Conservation (phyloP, 441 rosid species). For the Adansonia grandidieri region DNA sequence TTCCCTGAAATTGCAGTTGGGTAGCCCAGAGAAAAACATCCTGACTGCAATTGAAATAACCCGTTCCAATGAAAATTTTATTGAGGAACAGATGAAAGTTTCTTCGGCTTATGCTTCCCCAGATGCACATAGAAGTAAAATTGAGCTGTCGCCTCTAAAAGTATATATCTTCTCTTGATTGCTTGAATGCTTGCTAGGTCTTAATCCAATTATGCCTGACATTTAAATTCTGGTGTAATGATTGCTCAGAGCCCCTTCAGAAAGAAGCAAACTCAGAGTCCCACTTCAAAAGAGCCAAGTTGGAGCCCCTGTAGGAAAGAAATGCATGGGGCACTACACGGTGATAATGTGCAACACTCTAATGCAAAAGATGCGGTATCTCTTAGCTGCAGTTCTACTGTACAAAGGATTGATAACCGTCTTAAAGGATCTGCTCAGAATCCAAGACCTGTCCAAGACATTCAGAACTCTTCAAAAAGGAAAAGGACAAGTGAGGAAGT, state of each 20-base stretch:
- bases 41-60: slow-evolving; percentile 33
- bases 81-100: slow-evolving; percentile 40
- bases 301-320: slow-evolving; percentile 36
- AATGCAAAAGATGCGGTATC: slow-evolving; percentile 35
- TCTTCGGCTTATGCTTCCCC: slow-evolving; percentile 44
- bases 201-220: slow-evolving; percentile 32
- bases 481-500: slow-evolving; percentile 63
- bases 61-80: slow-evolving; percentile 36
- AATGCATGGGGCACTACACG: slow-evolving; percentile 20
- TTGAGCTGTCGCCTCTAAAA: slow-evolving; percentile 41
- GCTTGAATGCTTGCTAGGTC: slow-evolving; percentile 28
- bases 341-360: slow-evolving; percentile 31
- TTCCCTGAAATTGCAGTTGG: slow-evolving; percentile 32
- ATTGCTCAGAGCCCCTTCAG: slow-evolving; percentile 38
- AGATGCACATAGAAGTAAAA: slow-evolving; percentile 31
- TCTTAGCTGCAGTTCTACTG: slow-evolving; percentile 35
- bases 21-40: slow-evolving; percentile 34
- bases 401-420: slow-evolving; percentile 25
- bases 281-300: slow-evolving; percentile 36
- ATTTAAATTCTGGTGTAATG: slow-evolving; percentile 30
- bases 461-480: slow-evolving; percentile 45
- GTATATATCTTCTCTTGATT: slow-evolving; percentile 40
- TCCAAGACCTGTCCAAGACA: slow-evolving; percentile 36
- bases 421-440: slow-evolving; percentile 23
- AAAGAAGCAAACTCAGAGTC: slow-evolving; percentile 40